Base-by-base conservation (phyloP, 352 stramenopile species). In the Phytopythium vexans region DNA sequence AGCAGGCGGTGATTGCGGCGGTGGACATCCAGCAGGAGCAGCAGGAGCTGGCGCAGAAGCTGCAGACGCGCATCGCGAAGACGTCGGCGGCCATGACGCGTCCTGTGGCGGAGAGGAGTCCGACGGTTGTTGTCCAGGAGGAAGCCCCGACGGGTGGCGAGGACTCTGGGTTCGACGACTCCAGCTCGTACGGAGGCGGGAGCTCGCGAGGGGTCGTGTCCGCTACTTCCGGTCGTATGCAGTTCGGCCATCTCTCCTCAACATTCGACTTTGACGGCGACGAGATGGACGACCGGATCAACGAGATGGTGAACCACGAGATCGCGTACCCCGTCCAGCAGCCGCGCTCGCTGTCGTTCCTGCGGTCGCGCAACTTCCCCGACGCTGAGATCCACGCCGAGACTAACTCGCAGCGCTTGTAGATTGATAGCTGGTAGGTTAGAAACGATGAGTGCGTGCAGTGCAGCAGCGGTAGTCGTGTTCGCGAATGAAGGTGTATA, bases 321-420 rank as follows among this genome's bases (percentile, higher is more conserved):
- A 71, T 86, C 35, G 52, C 50, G 31, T 86, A 88, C 41, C 70
- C 77, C 0, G 62, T 66, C 9, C 61, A 72, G 31, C 71, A 88
- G 62, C 66, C 77, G 27, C 76, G 82, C 34, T 92, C 82, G 9
- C 41, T 78, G 12, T 79, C 75, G n/a, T 89, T 92, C 60, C 50
- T 87, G 59, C 74, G 85, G 59, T 92, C 82, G 51, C 74, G 83
- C 45, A 70, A 57, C 52, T 92, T 88, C 62, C 82, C 78, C 16
- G 82, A 92, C 49, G 72, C 82, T 5, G 68, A 92, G 32, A 37
- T 92, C 38, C 75, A 82, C 52, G 78, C 78, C 2, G 82, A 92
- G 64, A 85, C 75, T 6, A 59, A 68, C 16, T 81, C 74, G 44
- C 57, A 66, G 54, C 65, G 68, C 12, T 41, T 86, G 27, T 86